Evolutionary conservation across 2,329 filamentous ascomycete species (phyloP), one percentile per base, ranked within the genome.

Genomic region (Sclerotinia spermophila): DNA sequence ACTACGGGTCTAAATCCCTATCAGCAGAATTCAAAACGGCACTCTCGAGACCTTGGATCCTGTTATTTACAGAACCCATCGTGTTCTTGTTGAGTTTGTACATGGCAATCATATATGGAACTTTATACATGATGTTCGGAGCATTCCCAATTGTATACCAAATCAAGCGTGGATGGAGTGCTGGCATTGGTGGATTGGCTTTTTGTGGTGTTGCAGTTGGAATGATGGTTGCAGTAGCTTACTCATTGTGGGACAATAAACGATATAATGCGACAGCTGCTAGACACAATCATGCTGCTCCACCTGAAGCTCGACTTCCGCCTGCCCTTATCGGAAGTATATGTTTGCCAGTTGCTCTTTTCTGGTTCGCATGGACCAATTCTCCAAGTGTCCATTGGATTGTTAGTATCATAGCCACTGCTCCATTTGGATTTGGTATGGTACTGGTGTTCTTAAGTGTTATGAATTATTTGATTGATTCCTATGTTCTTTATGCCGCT

Each of bases 41-140:
- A 96, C 89, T 93, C 1, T 86, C 92, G 1, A 97, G 97, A 79
- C 90, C 90, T 38, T 97, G 94, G 94, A 92, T 90, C 0, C 86
- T 96, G 0, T 85, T 97, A 0, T 97, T 96, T 79, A 83, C 75
- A 92, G 93, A 96, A 80, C 88, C 92, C 55, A 96, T 97, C 77
- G 92, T 96, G 59, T 86, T 96, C 74, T 87, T 95, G 78, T 90
- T 96, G 77, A 88, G 89, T 3, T 74, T 96, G 5, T 96, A 96
- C 83, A 42, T 71, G 58, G 69, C 69, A 17, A 71, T 87, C 73
- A 77, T 87, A 70, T 86, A 86, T 72, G 83, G 83, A 48, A 86
- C 84, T 0, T 77, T 87, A 13, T 88, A 87, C 77, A 82, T 87
- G 77, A 82, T 88, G 75, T 88, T 89, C 74, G 83, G 84, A 33